A percentile compares a stretch with the other conserved stretches of the same genome.
Conservation (phyloP, 306 rosid species). For the Gynostemma pentaphyllum region DNA sequence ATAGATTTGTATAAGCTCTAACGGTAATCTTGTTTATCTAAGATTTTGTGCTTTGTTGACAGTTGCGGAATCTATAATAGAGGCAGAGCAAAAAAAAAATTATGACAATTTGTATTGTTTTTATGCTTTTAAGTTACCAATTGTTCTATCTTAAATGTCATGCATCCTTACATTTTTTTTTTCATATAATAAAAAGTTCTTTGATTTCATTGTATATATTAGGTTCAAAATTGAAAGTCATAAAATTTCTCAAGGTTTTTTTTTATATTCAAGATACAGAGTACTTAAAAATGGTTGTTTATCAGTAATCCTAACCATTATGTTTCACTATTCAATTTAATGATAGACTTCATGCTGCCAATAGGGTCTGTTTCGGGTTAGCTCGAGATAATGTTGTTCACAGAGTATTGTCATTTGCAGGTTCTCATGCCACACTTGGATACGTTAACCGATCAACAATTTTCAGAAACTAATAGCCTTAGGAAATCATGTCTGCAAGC, state of each 20-base stretch:
- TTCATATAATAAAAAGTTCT: not conserved
- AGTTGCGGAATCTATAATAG: not conserved
- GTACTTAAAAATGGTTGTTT: not conserved
- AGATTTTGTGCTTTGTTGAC: too few species aligned
- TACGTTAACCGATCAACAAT: constrained; percentile 58
- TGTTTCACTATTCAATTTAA: not conserved
- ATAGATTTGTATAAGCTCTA: not conserved
- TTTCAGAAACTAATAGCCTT: constrained; percentile 39
- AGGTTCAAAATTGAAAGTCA: not conserved
- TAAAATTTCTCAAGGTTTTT: not conserved
- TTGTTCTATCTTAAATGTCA: not conserved
- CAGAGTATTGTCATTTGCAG: constrained; percentile 28
- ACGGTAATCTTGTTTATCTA: not conserved
- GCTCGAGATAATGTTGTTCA: constrained; percentile 1
- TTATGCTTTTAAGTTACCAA: not conserved
- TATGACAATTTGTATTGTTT: not conserved
- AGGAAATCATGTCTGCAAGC: constrained; percentile 77
- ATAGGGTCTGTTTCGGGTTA: not conserved
- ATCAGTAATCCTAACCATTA: not conserved
- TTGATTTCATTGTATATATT: not conserved
- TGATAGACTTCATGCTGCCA: not conserved
- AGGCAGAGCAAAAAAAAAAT: not conserved
- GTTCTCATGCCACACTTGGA: constrained; percentile 56
- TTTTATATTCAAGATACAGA: not conserved
- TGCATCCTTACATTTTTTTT: not conserved